Base-by-base conservation (phyloP, 2,329 filamentous ascomycete species). In the Coleophoma crateriformis region DNA sequence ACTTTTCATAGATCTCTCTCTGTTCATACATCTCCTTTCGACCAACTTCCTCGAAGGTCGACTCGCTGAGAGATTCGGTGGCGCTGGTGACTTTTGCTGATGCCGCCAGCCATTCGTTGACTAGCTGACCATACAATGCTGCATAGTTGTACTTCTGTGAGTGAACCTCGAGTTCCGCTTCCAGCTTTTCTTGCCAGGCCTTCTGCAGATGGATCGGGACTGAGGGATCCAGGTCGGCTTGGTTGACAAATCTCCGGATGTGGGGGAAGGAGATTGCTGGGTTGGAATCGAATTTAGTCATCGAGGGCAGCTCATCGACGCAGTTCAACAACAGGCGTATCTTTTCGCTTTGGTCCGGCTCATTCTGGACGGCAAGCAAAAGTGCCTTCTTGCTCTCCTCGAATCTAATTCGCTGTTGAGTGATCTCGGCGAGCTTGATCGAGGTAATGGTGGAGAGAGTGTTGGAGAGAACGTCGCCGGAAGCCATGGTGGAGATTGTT, bases 371-470 rank as follows among this genome's bases (percentile, higher is more conserved):
- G 13, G 63, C 61, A n/a, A 63, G 54, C 15, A 74, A 55, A 8
- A 77, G 67, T 3, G 67, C 58, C 2, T 61, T 54, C 55, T 79
- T 78, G 35, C 66, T 70, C 35, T 61, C 60, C 48, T 76, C 70
- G 55, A 77, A 82, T 2, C 70, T 62, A 0, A 63, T 61, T 35
- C 73, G 74, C 52, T 79, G 72, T 50, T 74, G 75, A 15, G 71
- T 67, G 7, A 82, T 69, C 57, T 82, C 75, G 14, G 68, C 66
- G 50, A 82, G 73, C 58, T 82, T 82, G 54, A 74, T 76, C 22
- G 66, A 63, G n/a, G 76, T 81, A 58, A 80, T 76, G 35, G 74
- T 74, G 43, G 72, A 69, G 27, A 81, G 71, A 14, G 76, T 78
- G 47, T 77, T 70, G 11, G 77, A 76, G 19, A 79, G 66, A 45